Base-by-base conservation (phyloP, 345 rosid genomes). In the Cardamine occulta region DNA sequence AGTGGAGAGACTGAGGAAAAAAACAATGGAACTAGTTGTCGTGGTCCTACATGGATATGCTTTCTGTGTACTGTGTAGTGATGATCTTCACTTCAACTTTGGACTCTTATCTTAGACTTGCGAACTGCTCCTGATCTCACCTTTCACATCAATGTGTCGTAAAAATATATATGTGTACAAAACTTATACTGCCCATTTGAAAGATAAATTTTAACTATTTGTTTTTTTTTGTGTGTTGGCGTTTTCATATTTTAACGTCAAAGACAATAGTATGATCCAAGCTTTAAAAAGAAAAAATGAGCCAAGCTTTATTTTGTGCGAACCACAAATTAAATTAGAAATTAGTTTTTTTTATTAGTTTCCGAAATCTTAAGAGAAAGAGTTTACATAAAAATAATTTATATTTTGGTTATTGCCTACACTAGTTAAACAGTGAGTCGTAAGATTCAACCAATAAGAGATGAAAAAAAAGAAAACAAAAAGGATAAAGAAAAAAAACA, bases 21-120 rank as follows among this genome's bases (percentile, higher is more conserved):
- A 66, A 49, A 58, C 77, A 72, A 78, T 58, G 70, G 64, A 78
- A 78, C 81, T 78, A 59, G 73, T 78, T 78, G 70, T 72, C 29
- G 68, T 78, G 81, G 77, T 78, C 81, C 81, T 72, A 78, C 74
- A 59, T 66, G 77, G 78, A 72, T 78, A 59, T 66, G 81, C 74
- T 72, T 42, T 72, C 2, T 78, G 63, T 51, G 77, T 59, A 59
- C 2, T 78, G 63, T 51, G 77, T 59, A 59, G 77, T 66, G 73
- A 72, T 72, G 37, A 66, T 72, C 64, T 66, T 72, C 57, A 66
- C 78, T 73, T 78, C 69, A 66, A 51, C 81, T 78, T 66, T 78
- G 74, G 69, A 66, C 59, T 66, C 73, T 72, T 72, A 77, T 76
- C 80, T 76, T 13, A 63, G 49, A 76, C 65, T 76, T 63, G 42